These are phyloP conservation scores for Scleromitrula shiraiana DNA, from an alignment of 2,329 filamentous ascomycete species.

Conservation along the genomic window DNA sequence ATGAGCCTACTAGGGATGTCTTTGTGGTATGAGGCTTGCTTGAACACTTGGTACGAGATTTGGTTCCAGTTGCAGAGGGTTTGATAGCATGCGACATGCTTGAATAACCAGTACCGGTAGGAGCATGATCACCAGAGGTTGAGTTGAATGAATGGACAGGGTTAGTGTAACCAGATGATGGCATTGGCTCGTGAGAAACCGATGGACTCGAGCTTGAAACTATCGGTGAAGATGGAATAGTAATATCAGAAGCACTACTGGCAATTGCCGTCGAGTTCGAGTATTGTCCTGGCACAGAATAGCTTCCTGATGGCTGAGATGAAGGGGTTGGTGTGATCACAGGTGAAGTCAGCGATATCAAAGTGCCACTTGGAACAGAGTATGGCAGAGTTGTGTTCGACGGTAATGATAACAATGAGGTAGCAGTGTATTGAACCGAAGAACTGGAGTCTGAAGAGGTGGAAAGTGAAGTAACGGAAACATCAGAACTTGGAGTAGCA, in stretches of 20 bases:
- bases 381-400: too few relatives aligned
- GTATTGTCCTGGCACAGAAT: neutral
- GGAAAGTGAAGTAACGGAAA: too few relatives aligned
- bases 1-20: neutral
- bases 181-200: neutral
- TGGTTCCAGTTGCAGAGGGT: neutral
- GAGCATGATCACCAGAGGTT: neutral
- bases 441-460: neutral
- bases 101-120: neutral
- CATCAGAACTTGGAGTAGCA: too few relatives aligned
- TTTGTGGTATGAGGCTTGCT: constrained; percentile 8
- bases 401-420: too few relatives aligned
- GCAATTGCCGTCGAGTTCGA: neutral
- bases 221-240: neutral
- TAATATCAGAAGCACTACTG: neutral
- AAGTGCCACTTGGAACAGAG: neutral
- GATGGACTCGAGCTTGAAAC: neutral
- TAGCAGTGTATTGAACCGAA: too few relatives aligned
- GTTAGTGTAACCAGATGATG: constrained; percentile 4
- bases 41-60: neutral
- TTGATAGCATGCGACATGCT: neutral
- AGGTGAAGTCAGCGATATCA: neutral
- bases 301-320: neutral
- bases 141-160: neutral
- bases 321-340: neutral